Base-by-base conservation (phyloP, 2,329 filamentous ascomycete species). In the Thelonectria olida region DNA sequence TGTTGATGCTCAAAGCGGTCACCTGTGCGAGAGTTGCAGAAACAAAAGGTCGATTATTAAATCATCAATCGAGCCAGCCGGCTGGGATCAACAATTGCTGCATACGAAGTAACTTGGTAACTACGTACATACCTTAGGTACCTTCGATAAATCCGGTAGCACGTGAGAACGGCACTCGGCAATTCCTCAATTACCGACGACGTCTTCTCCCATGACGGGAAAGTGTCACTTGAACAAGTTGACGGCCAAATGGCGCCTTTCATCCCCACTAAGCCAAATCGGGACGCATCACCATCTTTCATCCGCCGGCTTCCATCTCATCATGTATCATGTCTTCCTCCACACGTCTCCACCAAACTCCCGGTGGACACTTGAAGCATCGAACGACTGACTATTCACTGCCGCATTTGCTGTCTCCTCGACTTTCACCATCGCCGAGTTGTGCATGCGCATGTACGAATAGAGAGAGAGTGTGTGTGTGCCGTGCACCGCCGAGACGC, bases 11-110 rank as follows among this genome's bases (percentile, higher is more conserved):
- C 38, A 36, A 61, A 55, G 22, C 20, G 58, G 58, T 39, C 45
- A 61, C 58, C 52, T 31, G 25, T 55, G 58, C 58, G 58, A 34
- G 42, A 48, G 47, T 41, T n/a, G 42, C 28, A 51, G 54, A 36
- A 56, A 49, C 20, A n/a, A 13, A n/a, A n/a, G n/a, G n/a, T n/a
- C n/a, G n/a, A n/a, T n/a, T n/a, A n/a, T n/a, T n/a, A n/a, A n/a
- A n/a, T n/a, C n/a, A n/a, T n/a, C n/a, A n/a, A n/a, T n/a, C n/a
- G n/a, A n/a, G n/a, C n/a, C n/a, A n/a, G n/a, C n/a, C n/a, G n/a
- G n/a, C n/a, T n/a, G n/a, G n/a, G n/a, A n/a, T n/a, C n/a, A n/a
- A n/a, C n/a, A n/a, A n/a, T n/a, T n/a, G n/a, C n/a, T n/a, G n/a
- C n/a, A n/a, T n/a, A n/a, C n/a, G n/a, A n/a, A n/a, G n/a, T n/a